Evolutionary conservation across 2,329 filamentous ascomycete genomes (phyloP), one percentile per base, ranked within the genome.

Genomic region (Apiospora hydei): DNA sequence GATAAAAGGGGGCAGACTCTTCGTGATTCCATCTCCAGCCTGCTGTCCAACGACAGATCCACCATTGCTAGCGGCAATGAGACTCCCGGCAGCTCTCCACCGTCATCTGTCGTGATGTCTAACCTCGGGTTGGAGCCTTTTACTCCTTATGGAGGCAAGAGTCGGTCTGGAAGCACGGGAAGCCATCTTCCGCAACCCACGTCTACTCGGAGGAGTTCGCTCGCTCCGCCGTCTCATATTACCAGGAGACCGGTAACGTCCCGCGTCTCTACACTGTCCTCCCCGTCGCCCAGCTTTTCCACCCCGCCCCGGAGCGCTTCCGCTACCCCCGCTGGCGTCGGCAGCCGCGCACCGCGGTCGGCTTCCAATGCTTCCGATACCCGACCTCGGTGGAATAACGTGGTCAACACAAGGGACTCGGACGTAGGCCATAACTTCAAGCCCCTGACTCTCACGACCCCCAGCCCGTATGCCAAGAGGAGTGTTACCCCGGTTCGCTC

Each of bases 21-120:
- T 68, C 90, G 96, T 67, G 96, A 98, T 81, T 98, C 96, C 0
- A 92, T 98, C 71, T 98, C 95, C 0, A 98, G 94, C 76, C 94
- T 98, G 82, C 86, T 97, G 4, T 97, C 94, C 1, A 93, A 93
- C 76, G 94, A 97, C 78, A 88, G 90, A 70, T 95, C 93, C 1
- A 89, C 91, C 2, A 83, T 89, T 13, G 91, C 88, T 74, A 96
- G 93, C 77, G 88, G 89, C 67, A 83, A 91, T 66, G 94, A 92
- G 46, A 94, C 92, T 0, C 92, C 92, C 0, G 90, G 91, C 66
- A 94, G 90, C 83, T 90, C 89, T 26, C 89, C 89, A 10, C 88
- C 89, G 4, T 90, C 88, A 4, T 91, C 89, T 0, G 86, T 90
- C 70, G 87, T 90, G 75, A 90, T 90, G 88, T 87, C 88, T 1